These are phyloP conservation scores for Cordia subcordata DNA, from an alignment of 257 asterid genomes.

Conservation along the genomic window DNA sequence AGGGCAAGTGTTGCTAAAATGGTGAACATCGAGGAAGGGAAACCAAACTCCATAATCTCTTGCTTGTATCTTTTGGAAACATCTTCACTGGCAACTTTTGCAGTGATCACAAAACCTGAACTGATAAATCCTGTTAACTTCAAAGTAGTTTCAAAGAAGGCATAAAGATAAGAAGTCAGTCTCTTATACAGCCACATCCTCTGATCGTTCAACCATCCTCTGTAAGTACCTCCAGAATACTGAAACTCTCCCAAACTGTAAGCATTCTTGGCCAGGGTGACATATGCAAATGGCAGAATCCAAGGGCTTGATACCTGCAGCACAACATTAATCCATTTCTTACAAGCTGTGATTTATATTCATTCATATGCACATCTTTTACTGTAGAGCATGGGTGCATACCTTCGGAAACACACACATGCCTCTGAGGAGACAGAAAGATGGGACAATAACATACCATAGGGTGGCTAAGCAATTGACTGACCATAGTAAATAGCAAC, in stretches of 20 bases:
- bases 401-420: constrained; percentile 32
- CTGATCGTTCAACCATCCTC: constrained; percentile 36
- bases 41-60: constrained; percentile 38
- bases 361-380: no score
- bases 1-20: constrained; percentile 23
- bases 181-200: constrained; percentile 36
- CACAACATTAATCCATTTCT: no score
- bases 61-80: constrained; percentile 19
- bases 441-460: constrained; percentile 9
- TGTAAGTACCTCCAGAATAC: constrained; percentile 20
- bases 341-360: no score
- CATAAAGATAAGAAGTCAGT: constrained; percentile 25
- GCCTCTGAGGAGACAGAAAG: constrained; percentile 26
- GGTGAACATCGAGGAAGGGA: constrained; percentile 26
- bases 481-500: constrained; percentile 27
- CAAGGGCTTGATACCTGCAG: constrained; percentile 30
- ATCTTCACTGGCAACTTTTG: constrained; percentile 30
- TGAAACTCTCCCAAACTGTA: constrained; percentile 30
- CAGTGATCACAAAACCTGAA: constrained; percentile 24
- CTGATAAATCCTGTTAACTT: constrained; percentile 13
- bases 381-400: background rate
- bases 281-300: constrained; percentile 25
- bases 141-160: constrained; percentile 10
- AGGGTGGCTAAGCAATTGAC: constrained; percentile 20
- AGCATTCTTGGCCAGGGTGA: constrained; percentile 8